phyloP scores from a whole-genome alignment of 345 rosid species.

The Arabis alpina region DNA sequence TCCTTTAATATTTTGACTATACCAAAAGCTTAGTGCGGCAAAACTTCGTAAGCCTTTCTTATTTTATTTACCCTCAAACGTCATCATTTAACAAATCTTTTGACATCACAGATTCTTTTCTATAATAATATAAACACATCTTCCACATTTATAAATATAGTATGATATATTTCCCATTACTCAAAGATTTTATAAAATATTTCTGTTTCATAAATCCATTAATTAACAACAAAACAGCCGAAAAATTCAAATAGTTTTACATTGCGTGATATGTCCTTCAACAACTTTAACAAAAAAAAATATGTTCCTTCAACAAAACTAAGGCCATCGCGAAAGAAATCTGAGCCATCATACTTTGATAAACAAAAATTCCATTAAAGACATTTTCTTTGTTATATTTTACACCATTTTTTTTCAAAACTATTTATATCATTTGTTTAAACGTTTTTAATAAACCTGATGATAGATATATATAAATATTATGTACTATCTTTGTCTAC shows the following conservation, averaged over 20 bases:
- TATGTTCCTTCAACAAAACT: background rate
- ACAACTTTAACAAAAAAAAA: too few relatives aligned
- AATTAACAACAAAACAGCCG: background rate
- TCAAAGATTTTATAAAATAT: background rate
- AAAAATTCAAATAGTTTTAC: background rate
- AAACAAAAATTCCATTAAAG: background rate
- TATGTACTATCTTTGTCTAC: background rate
- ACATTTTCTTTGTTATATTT: too few relatives aligned
- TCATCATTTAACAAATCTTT: conserved; percentile 27
- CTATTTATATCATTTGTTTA: background rate
- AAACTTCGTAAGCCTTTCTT: conserved; percentile 6
- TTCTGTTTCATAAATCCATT: background rate
- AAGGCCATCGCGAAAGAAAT: background rate
- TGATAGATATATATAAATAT: background rate
- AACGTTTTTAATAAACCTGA: background rate
- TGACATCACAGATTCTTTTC: conserved; percentile 25
- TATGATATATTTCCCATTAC: background rate
- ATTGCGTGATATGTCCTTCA: background rate
- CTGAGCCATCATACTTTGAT: background rate
- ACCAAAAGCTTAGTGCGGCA: conserved; percentile 13
- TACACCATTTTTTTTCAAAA: background rate
- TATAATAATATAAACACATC: conserved; percentile 18
- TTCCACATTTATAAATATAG: background rate
- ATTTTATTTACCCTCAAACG: conserved; percentile 5
- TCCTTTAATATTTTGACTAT: conserved; percentile 11